Conservation (phyloP, 2,329 filamentous ascomycete genomes). For the Diaporthe australafricana region DNA sequence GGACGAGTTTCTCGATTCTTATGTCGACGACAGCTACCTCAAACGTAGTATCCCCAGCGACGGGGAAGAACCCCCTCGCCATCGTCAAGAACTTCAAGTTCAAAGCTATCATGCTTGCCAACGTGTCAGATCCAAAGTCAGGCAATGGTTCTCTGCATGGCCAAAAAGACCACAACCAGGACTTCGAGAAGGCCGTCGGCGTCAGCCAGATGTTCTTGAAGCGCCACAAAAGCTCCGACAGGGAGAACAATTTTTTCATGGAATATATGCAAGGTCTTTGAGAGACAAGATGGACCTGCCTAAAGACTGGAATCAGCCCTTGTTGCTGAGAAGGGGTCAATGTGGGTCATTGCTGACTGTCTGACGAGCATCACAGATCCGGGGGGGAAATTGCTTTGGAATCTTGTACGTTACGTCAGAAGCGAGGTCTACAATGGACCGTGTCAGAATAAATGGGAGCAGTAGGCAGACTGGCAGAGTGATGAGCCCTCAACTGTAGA, state of each 20-base stretch:
- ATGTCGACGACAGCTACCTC: constrained; percentile 33
- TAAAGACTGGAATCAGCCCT: too few relatives aligned
- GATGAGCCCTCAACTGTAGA: too few relatives aligned
- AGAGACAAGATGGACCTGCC: too few relatives aligned
- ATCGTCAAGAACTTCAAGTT: constrained; percentile 23
- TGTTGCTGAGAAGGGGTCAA: not conserved
- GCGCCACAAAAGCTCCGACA: constrained; percentile 32
- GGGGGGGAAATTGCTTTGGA: not conserved
- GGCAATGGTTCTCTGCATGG: not conserved
- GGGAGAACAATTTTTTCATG: constrained; percentile 21
- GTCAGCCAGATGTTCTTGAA: constrained; percentile 32
- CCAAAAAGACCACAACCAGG: not conserved
- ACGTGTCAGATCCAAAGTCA: not conserved
- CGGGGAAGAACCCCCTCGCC: constrained; percentile 5
- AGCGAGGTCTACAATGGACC: not conserved
- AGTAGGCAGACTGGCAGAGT: too few relatives aligned
- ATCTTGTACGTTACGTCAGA: not conserved
- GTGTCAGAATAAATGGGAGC: too few relatives aligned
- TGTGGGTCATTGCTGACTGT: not conserved
- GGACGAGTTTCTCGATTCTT: constrained; percentile 38
- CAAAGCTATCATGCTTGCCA: constrained; percentile 7
- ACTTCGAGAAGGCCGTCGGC: constrained; percentile 22
- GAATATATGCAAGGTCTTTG: too few relatives aligned
- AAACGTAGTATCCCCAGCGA: constrained; percentile 21
- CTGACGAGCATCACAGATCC: not conserved